Percentiles rank a stretch among this genome's conserved stretches.
Conservation (phyloP, 2,329 filamentous ascomycete species). For the Fusarium heterosporum region DNA sequence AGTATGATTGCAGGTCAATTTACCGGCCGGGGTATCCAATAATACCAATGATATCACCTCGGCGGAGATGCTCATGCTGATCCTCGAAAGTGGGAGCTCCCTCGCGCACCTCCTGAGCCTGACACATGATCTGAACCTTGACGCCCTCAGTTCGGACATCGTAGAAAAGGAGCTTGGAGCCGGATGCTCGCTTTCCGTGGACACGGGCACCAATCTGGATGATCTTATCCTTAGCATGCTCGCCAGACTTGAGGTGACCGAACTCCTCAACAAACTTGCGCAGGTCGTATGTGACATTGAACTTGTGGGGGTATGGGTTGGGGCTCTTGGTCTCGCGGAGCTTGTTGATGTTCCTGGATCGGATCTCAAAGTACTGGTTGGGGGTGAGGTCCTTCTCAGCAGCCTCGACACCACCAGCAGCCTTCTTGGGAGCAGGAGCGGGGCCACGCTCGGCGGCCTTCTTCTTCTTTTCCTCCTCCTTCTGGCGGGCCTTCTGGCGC, state of each 20-base stretch:
- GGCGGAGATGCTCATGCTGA: conserved; percentile 88
- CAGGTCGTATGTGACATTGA: conserved; percentile 86
- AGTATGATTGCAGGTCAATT: conserved; percentile 9
- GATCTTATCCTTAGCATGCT: conserved; percentile 79
- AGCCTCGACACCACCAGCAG: conserved; percentile 67
- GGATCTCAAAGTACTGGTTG: conserved; percentile 92
- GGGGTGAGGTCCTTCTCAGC: conserved; percentile 67
- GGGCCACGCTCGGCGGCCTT: conserved; percentile 83
- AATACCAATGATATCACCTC: conserved; percentile 89
- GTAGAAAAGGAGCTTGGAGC: conserved; percentile 91
- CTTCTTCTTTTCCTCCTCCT: conserved; percentile 88
- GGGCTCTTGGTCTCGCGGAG: conserved; percentile 55
- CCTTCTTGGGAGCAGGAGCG: conserved; percentile 66
- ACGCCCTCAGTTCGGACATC: conserved; percentile 67
- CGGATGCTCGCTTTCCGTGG: conserved; percentile 85
- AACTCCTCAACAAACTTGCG: conserved; percentile 83
- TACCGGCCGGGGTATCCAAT: conserved; percentile 48
- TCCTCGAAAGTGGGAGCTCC: conserved; percentile 78
- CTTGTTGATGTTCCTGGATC: conserved; percentile 77
- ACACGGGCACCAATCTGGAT: conserved; percentile 87
- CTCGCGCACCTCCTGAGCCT: conserved; percentile 80
- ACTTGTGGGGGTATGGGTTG: conserved; percentile 84
- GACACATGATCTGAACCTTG: conserved; percentile 92
- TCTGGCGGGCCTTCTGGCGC: conserved; percentile 89
- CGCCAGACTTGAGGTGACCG: conserved; percentile 86